Conservation (phyloP, 179 eudicot genomes). For the Amaranthus tricolor region DNA sequence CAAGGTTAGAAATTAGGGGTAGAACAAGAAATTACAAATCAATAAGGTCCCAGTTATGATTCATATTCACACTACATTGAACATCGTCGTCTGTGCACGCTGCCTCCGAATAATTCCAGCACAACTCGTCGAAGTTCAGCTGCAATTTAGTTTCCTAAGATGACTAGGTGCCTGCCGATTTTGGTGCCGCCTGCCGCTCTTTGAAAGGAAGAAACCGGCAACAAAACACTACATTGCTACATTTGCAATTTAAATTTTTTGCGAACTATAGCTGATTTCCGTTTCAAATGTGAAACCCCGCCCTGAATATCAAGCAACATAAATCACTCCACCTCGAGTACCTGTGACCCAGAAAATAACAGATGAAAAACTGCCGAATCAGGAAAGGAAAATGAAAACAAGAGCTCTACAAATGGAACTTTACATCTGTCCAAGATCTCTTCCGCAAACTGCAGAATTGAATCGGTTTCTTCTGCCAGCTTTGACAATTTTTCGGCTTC, state of each 20-base stretch:
- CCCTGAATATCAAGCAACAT: conserved; percentile 14
- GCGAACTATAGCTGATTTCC: conserved; percentile 25
- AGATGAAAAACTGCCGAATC: conserved; percentile 2
- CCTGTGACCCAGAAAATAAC: conserved; percentile 18
- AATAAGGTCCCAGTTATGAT: background rate
- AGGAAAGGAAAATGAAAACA: background rate
- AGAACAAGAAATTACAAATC: background rate
- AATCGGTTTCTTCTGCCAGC: conserved; percentile 70
- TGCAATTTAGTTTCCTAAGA: background rate
- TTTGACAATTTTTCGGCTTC: conserved; percentile 66
- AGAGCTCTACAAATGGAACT: background rate
- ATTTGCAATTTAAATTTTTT: conserved; percentile 33
- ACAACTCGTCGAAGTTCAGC: background rate
- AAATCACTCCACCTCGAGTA: conserved; percentile 12
- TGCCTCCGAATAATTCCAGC: background rate
- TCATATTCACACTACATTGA: background rate
- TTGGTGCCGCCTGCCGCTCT: background rate
- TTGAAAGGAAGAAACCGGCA: background rate
- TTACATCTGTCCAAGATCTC: conserved; percentile 70
- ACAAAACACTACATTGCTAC: conserved; percentile 17
- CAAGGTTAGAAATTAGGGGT: background rate
- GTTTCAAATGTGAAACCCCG: background rate
- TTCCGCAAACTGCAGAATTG: conserved; percentile 50
- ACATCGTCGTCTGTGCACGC: background rate
- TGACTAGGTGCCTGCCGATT: background rate